Conservation (phyloP, 1,284 basidiomycete genomes). For the Stygiomarasmius scandens region DNA sequence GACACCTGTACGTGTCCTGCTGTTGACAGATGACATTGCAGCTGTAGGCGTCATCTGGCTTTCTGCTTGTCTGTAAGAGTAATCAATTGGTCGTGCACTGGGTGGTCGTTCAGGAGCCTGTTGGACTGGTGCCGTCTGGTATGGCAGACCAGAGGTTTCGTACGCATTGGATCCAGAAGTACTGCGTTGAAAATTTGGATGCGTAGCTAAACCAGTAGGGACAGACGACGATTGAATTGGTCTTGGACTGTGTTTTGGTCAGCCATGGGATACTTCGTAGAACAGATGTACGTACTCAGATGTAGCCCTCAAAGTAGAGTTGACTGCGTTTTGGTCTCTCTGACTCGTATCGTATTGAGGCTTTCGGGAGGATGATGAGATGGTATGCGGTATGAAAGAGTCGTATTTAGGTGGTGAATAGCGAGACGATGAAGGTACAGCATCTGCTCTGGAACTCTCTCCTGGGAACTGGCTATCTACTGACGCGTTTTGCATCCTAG, state of each 20-base stretch:
- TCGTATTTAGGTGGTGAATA: not conserved
- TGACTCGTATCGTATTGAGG: not conserved
- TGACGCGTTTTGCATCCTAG: not conserved
- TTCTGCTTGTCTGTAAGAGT: not conserved
- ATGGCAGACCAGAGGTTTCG: not conserved
- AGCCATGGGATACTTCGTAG: too few species aligned
- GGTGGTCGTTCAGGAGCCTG: not conserved
- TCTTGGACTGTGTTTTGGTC: too few species aligned
- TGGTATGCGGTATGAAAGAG: too few species aligned
- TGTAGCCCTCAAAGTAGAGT: not conserved
- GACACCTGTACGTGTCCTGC: not conserved
- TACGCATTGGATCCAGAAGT: not conserved
- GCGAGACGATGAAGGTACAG: not conserved
- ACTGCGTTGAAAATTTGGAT: not conserved
- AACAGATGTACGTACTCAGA: not conserved
- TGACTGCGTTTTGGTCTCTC: not conserved
- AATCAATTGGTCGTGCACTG: constrained; percentile 6
- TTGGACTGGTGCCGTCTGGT: not conserved
- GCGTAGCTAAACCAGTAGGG: not conserved
- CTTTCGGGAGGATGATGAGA: not conserved
- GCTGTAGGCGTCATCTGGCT: not conserved
- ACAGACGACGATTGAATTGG: not conserved
- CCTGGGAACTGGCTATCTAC: not conserved
- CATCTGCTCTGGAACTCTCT: not conserved
- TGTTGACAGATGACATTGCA: not conserved